These are phyloP conservation scores for Priceomyces melissophilus DNA, from an alignment of 805 yeast species.

Conservation along the genomic window DNA sequence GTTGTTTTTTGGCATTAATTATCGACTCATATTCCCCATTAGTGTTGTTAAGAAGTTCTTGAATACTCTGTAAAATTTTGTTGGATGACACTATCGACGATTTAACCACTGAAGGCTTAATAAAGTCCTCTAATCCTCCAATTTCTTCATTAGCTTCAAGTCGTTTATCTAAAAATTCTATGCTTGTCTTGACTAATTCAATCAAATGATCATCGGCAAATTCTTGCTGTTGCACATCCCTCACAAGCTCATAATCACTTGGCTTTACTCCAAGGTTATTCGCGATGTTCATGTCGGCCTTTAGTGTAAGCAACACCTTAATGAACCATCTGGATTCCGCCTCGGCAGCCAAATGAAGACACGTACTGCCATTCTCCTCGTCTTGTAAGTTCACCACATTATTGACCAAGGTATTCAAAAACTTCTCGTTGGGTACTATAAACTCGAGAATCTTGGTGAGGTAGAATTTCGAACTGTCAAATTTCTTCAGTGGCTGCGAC, in stretches of 20 bases:
- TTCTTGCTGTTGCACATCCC: slow-evolving; percentile 25
- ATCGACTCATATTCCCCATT: slow-evolving; percentile 38
- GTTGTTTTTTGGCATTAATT: slow-evolving; percentile 32
- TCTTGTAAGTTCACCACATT: slow-evolving; percentile 33
- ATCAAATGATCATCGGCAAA: slow-evolving; percentile 25
- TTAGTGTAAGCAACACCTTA: slow-evolving; percentile 29
- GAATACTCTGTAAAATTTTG: slow-evolving; percentile 37
- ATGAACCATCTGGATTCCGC: slow-evolving; percentile 37
- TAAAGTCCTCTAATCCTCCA: slow-evolving; percentile 11
- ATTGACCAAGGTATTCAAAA: slow-evolving; percentile 16
- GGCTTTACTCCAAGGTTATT: slow-evolving; percentile 88
- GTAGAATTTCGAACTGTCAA: slow-evolving; percentile 35
- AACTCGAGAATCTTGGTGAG: slow-evolving; percentile 31
- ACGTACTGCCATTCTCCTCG: slow-evolving; percentile 34
- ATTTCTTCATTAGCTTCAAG: slow-evolving; percentile 13
- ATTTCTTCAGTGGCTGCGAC: slow-evolving; percentile 31
- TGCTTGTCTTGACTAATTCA: slow-evolving; percentile 32
- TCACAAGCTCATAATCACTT: slow-evolving; percentile 73
- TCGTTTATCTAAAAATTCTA: slow-evolving; percentile 30
- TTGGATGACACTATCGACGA: slow-evolving; percentile 17
- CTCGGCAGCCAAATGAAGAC: slow-evolving; percentile 41
- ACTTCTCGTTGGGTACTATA: slow-evolving; percentile 18
- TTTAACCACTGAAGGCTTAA: background rate
- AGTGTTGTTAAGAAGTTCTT: slow-evolving; percentile 34
- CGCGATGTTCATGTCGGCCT: slow-evolving; percentile 58